A percentile compares a stretch with the other conserved stretches of the same genome.
These are phyloP conservation scores for Strobilomyces echinocephalus DNA, from an alignment of 768 basidiomycete species.

Conservation along the genomic window DNA sequence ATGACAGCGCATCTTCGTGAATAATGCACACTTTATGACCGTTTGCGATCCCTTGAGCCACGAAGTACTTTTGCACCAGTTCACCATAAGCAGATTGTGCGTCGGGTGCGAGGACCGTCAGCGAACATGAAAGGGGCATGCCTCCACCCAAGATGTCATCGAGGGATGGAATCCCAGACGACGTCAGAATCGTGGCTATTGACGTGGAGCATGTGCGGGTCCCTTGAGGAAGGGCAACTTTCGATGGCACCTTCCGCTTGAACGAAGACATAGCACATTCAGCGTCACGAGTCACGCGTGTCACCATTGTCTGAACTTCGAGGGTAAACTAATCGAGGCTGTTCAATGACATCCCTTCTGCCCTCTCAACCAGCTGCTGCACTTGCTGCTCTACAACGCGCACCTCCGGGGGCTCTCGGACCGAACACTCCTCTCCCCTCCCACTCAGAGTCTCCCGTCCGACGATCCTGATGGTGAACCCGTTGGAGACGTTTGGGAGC, in stretches of 20 bases:
- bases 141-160: constrained; percentile 96
- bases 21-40: constrained; percentile 69
- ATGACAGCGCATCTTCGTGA: constrained; percentile 49
- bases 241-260: constrained; percentile 57
- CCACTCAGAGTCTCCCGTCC: constrained; percentile 14
- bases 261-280: constrained; percentile 59
- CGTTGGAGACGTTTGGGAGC: constrained; percentile 30
- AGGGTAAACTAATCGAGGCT: constrained; percentile 21
- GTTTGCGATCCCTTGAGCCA: constrained; percentile 77
- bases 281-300: constrained; percentile 13
- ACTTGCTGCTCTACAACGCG: constrained; percentile 1
- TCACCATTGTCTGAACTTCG: background rate
- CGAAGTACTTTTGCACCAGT: constrained; percentile 81
- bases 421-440: background rate
- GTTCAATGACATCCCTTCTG: constrained; percentile 22
- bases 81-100: constrained; percentile 80
- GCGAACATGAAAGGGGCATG: constrained; percentile 72
- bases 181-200: constrained; percentile 53
- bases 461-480: constrained; percentile 28
- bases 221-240: constrained; percentile 40
- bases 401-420: background rate
- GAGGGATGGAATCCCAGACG: constrained; percentile 87
- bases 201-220: constrained; percentile 58
- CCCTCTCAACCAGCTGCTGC: constrained; percentile 12
- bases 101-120: constrained; percentile 79